Evolutionary conservation across 345 rosid species (phyloP), one percentile per base, ranked within the genome.

Genomic region (Tarenaya hassleriana): DNA sequence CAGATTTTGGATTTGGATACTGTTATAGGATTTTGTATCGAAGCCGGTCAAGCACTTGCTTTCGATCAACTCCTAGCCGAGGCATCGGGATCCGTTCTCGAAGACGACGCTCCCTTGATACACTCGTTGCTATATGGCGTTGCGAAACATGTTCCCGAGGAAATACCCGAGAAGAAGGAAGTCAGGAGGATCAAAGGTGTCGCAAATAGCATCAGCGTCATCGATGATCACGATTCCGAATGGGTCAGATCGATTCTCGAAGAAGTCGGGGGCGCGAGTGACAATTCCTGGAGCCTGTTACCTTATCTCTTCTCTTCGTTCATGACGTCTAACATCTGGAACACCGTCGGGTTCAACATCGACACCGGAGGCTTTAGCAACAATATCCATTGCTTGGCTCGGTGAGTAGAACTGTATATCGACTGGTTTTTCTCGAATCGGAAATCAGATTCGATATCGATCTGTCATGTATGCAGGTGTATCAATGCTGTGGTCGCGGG

Each of bases 1-100:
- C 99, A 92, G 79, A 83, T 92, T 54, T 75, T 88, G 44, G 99
- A 88, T 69, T 74, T 92, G 77, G 99, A 92, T 66, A 92, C 97
- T 0, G 74, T 88, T 32, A 80, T 83, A 43, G 97, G 94, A 50
- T 92, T 92, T 63, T 92, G 99, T 65, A 73, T 78, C 37, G 95
- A 92, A 77, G 99, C 89, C 48, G 99, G 99, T 47, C 94, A 92
- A 69, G 95, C 99, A 14, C 71, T 92, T 62, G 87, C 99, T 64
- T 92, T 92, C 64, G 94, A 83, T 73, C 65, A 81, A 50, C 94
- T 88, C 75, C 71, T 92, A 50, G 95, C 99, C 49, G 86, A 92
- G 72, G 99, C 95, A 66, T 71, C 88, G 64, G 95, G 99, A 52
- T 58, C 70, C 17, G 91, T 92, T 62, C 99, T 92, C 46, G 85